Base-by-base conservation (phyloP, 139 green algal species). In the Auxenochlorella pyrenoidosa region DNA sequence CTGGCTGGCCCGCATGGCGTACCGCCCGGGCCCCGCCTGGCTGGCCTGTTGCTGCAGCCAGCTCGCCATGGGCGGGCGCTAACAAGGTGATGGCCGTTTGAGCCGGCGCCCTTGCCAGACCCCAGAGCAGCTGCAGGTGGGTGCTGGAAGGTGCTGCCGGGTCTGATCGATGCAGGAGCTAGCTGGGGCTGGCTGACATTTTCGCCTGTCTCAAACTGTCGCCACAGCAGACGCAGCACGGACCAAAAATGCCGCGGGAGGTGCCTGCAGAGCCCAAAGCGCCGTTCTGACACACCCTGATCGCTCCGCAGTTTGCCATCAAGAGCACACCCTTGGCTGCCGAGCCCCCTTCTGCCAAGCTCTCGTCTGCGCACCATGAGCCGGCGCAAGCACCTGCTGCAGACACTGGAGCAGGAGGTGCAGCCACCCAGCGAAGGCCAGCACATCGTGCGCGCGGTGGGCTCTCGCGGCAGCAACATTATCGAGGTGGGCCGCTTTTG, bases 381-480 rank as follows among this genome's bases (percentile, higher is more conserved):
- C 43, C 26, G 85, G 5, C 80, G 91, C 41, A 93, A 93, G 36
- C 89, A 93, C 26, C 38, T 93, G 5, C 54, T 75, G 22, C 47
- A 86, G 38, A 60, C 86, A 5, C 54, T 91, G n/a, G 59, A 91
- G 76, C 44, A 91, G 70, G 86, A 88, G 32, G 81, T 89, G 0
- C 40, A 85, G 44, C 87, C 87, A 12, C 91, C 91, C n/a, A 66
- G 54, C 2, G 65, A 78, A 59, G 88, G 82, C 1, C 82, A 94
- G 68, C 79, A 86, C 66, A 92, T 94, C 72, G 90, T 91, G 32
- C 80, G 82, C 3, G 90, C 91, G 19, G 30, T 89, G 32, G 90
- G 91, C 47, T 90, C 82, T 60, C 83, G 91, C 28, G 91, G 91
- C 32, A 92, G 90, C 87, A 94, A 94, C 24, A 84, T 92, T 13